Evolutionary conservation across 495 filamentous ascomycete species (phyloP).

Genomic region (Penicillium desertorum): DNA sequence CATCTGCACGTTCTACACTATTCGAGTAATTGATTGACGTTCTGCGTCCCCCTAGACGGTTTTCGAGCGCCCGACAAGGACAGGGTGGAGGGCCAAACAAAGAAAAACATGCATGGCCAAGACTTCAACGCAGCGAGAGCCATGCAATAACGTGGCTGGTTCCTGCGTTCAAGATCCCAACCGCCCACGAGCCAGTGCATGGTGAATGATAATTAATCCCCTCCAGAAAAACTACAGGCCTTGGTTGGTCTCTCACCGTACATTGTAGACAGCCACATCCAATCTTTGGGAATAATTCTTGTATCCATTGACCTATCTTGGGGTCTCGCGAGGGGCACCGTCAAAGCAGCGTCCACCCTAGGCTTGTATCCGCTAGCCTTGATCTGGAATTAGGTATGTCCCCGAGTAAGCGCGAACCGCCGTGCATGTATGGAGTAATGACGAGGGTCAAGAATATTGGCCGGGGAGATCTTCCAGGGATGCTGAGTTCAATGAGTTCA

Average conservation of each 20-base stretch:
- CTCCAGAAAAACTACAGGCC: background rate
- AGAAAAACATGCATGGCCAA: conserved; percentile 13
- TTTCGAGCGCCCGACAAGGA: background rate
- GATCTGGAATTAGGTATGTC: background rate
- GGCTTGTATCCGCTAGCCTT: background rate
- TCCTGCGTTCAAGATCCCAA: conserved; percentile 28
- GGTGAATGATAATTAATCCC: background rate
- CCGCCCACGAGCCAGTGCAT: background rate
- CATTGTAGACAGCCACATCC: conserved; percentile 4
- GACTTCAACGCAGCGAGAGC: background rate
- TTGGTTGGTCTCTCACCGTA: background rate
- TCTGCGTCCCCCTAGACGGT: background rate
- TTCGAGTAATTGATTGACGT: conserved; percentile 2
- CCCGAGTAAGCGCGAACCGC: conserved; percentile 9
- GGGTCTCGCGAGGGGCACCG: background rate
- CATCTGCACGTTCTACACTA: background rate
- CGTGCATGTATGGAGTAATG: background rate
- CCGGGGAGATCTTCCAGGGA: background rate
- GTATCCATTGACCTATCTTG: background rate
- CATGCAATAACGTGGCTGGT: conserved; percentile 22
- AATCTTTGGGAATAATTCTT: background rate
- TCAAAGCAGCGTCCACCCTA: conserved; percentile 3
- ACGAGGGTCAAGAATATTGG: background rate
- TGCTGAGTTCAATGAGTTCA: background rate
- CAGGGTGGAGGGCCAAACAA: conserved; percentile 9